phyloP scores from a whole-genome alignment of 2,329 filamentous ascomycete genomes.

The Scytalidium lignicola region DNA sequence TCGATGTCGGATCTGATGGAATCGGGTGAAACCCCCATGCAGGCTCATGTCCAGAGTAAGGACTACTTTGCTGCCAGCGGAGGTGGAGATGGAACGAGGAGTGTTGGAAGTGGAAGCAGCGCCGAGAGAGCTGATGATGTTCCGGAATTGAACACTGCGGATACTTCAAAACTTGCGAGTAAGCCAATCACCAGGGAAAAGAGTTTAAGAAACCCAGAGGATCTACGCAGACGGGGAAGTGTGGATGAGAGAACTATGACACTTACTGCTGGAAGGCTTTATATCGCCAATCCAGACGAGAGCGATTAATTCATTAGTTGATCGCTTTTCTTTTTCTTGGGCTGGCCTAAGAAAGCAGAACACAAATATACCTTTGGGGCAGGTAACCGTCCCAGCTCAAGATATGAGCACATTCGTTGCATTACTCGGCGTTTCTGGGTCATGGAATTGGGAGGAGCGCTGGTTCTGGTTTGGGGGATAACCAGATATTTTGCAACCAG shows the following conservation, averaged over 20 bases:
- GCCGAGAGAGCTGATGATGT: constrained; percentile 55
- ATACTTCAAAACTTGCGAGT: constrained; percentile 46
- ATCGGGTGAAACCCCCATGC: constrained; percentile 22
- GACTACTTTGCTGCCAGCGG: constrained; percentile 21
- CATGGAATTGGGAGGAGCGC: neutral
- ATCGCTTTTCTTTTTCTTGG: neutral
- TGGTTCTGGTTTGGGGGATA: neutral
- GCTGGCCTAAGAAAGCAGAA: neutral
- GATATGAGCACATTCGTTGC: neutral
- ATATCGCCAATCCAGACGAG: constrained; percentile 76
- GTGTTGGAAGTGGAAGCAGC: constrained; percentile 26
- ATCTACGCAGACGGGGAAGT: constrained; percentile 70
- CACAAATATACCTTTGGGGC: neutral
- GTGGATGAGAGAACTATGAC: constrained; percentile 78
- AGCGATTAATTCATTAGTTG: constrained; percentile 19
- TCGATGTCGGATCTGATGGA: constrained; percentile 20
- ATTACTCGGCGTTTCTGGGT: neutral
- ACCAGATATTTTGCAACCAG: neutral
- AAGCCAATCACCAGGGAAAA: constrained; percentile 59
- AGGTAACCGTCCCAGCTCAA: too few relatives aligned
- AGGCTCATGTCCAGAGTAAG: constrained; percentile 10
- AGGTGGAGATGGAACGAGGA: constrained; percentile 19
- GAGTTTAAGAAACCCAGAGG: constrained; percentile 63
- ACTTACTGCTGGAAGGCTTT: constrained; percentile 59
- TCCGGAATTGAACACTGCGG: constrained; percentile 41